phyloP scores from a whole-genome alignment of 768 basidiomycete species.

The Leucosporidium scottii region DNA sequence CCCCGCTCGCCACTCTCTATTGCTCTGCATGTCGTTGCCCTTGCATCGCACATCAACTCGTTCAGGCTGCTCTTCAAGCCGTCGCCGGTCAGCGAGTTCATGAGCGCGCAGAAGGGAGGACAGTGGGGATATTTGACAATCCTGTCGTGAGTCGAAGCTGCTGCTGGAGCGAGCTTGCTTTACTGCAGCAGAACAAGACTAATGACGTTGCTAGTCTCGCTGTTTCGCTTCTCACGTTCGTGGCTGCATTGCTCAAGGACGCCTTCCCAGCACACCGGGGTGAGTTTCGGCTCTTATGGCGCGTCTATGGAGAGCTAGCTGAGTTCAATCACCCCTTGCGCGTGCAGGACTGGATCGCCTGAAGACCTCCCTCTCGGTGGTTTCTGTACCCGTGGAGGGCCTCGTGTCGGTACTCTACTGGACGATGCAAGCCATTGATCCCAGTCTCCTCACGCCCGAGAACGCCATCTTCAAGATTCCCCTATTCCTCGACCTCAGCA shows the following conservation, averaged over 20 bases:
- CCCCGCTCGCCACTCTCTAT: neutral
- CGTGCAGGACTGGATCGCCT: slow-evolving; percentile 20
- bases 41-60: slow-evolving; percentile 7
- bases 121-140: slow-evolving; percentile 27
- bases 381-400: slow-evolving; percentile 30
- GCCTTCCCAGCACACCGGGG: slow-evolving; percentile 14
- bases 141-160: slow-evolving; percentile 7
- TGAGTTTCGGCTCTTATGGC: no score
- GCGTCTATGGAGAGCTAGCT: no score
- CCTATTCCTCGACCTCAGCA: slow-evolving; percentile 27
- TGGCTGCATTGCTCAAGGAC: slow-evolving; percentile 28
- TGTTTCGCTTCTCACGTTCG: slow-evolving; percentile 26
- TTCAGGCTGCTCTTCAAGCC: slow-evolving; percentile 18
- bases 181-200: neutral
- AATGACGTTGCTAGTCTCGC: slow-evolving; percentile 1
- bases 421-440: slow-evolving; percentile 28
- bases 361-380: slow-evolving; percentile 23
- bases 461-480: slow-evolving; percentile 27
- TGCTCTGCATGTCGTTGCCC: slow-evolving; percentile 13
- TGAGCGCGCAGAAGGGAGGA: slow-evolving; percentile 16
- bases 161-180: neutral
- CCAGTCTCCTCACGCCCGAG: slow-evolving; percentile 28
- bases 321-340: no score
- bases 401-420: slow-evolving; percentile 34
- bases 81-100: slow-evolving; percentile 10